Conservation (phyloP, 2,329 filamentous ascomycete species). For the Peltaster fructicola region DNA sequence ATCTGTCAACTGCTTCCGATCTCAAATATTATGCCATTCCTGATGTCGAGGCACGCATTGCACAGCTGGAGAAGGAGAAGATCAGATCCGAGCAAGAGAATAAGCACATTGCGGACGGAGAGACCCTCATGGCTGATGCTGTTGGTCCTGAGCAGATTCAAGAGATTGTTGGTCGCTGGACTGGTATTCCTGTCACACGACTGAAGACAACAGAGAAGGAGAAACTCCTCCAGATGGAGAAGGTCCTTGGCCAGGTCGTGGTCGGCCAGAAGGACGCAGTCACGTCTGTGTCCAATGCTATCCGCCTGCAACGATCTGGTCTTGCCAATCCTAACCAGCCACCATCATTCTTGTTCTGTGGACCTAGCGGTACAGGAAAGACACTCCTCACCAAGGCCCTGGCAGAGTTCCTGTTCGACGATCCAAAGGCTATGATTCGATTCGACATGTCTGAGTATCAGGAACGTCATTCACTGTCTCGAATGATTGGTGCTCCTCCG, state of each 20-base stretch:
- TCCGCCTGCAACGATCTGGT: slow-evolving; percentile 84
- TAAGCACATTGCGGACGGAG: slow-evolving; percentile 40
- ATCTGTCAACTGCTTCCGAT: slow-evolving; percentile 77
- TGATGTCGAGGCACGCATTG: slow-evolving; percentile 68
- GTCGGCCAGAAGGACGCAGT: slow-evolving; percentile 93
- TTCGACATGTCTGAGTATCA: slow-evolving; percentile 99
- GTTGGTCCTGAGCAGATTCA: slow-evolving; percentile 98
- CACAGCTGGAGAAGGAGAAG: slow-evolving; percentile 57
- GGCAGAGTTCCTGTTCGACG: slow-evolving; percentile 95
- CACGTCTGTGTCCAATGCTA: slow-evolving; percentile 82
- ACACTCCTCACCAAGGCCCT: slow-evolving; percentile 92
- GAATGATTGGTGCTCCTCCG: slow-evolving; percentile 94
- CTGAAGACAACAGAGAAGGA: slow-evolving; percentile 94
- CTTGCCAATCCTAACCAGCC: slow-evolving; percentile 92
- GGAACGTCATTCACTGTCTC: slow-evolving; percentile 82
- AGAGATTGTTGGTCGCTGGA: slow-evolving; percentile 92
- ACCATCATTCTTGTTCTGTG: slow-evolving; percentile 96
- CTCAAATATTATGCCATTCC: slow-evolving; percentile 95
- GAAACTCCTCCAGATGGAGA: slow-evolving; percentile 96
- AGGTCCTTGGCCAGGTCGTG: slow-evolving; percentile 63
- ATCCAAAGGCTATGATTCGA: slow-evolving; percentile 91
- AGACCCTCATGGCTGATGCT: slow-evolving; percentile 70
- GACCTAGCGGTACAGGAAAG: slow-evolving; percentile 95
- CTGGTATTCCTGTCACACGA: slow-evolving; percentile 90
- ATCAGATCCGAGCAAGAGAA: slow-evolving; percentile 64